phyloP scores from a whole-genome alignment of 2,329 filamentous ascomycete genomes.

The Aureobasidium namibiae region DNA sequence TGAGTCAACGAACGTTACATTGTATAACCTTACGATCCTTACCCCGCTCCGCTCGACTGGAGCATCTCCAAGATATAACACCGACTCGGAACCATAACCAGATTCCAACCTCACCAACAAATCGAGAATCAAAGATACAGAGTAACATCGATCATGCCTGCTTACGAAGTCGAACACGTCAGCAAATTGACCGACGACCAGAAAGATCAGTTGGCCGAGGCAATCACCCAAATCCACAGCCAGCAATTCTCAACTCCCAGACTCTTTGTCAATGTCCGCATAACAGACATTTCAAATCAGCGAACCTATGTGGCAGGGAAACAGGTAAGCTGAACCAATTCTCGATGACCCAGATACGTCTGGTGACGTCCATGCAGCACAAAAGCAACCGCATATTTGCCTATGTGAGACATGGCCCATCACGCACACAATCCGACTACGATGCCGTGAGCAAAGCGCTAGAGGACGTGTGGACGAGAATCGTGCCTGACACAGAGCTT shows the following conservation, averaged over 20 bases:
- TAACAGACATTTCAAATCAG: conserved; percentile 23
- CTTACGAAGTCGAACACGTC: conserved; percentile 37
- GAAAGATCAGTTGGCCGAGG: conserved; percentile 30
- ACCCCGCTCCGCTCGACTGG: conserved; percentile 8
- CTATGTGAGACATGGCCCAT: conserved; percentile 27
- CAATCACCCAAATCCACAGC: conserved; percentile 35
- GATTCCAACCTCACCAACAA: not conserved
- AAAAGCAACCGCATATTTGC: conserved; percentile 27
- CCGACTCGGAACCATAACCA: not conserved
- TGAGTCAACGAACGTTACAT: not conserved
- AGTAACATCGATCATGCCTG: conserved; percentile 28
- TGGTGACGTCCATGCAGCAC: not conserved
- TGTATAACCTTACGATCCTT: not conserved
- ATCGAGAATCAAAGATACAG: not conserved
- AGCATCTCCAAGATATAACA: not conserved
- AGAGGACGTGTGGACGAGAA: conserved; percentile 22
- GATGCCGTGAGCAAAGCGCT: conserved; percentile 22
- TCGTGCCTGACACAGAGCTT: conserved; percentile 22
- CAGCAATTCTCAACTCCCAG: conserved; percentile 34
- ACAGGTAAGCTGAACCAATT: conserved; percentile 11
- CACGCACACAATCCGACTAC: conserved; percentile 25
- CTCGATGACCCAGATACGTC: not conserved
- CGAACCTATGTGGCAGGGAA: conserved; percentile 31
- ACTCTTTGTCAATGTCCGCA: conserved; percentile 38
- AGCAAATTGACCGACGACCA: conserved; percentile 26